Evolutionary conservation across 306 rosid species (phyloP), one percentile per base, ranked within the genome.

Genomic region (Crotalaria pallida): DNA sequence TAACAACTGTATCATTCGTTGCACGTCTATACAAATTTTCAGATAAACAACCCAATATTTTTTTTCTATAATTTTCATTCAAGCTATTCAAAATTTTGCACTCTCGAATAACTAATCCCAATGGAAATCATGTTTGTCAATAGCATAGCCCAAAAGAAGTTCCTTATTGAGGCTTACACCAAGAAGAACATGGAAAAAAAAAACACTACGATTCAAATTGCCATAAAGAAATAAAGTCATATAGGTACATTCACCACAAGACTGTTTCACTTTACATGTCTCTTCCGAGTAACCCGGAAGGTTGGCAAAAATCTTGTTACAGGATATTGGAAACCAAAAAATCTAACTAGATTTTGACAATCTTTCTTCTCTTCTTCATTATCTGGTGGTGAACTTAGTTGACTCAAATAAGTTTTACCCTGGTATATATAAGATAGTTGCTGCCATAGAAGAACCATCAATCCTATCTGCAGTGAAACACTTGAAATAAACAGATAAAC

Each of bases 391-490:
- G 93, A 86, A 65, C 83, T 81, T 15, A 89, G 59, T 71, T 84
- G 79, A 68, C 80, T 83, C 76, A 91, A 65, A 70, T 84, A 91
- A 40, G 96, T 88, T 79, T 88, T 83, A 12, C 97, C 97, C 73
- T 84, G 83, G 18, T 91, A 94, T 57, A 94, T 85, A 48, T 69
- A 89, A 69, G 77, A 82, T 49, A 94, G 96, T 67, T 94, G 99
- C 85, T 94, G 96, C 92, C 97, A 94, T 53, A 94, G 86, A 83
- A 94, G 99, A 57, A 89, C 34, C 21, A 76, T 62, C 72, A 94
- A 66, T 52, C 99, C 99, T 43, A 91, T 72, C 67, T 61, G 85
- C 79, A 94, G 82, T 0, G 99, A 81, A 78, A 90, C 80, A 67
- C 92, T 89, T 0, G 95, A 75, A 68, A 91, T 56, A 61, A 91